Evolutionary conservation across 1,284 basidiomycete species (phyloP), one percentile per base, ranked within the genome.

Genomic region (Cryptococcus deneoformans): DNA sequence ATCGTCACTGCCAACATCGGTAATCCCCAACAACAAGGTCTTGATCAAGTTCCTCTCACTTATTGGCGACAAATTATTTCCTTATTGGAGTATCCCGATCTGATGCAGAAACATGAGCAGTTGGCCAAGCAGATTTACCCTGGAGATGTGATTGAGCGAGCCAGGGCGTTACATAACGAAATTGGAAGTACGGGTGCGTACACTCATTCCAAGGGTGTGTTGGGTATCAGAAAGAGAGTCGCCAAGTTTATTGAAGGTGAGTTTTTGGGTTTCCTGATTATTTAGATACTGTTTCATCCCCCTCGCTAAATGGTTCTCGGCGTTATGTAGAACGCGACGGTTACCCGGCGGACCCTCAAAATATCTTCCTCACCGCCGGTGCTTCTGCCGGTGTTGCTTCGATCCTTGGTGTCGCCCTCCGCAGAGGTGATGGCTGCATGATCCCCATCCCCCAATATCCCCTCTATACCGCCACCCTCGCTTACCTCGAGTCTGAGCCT

Each of bases 381-480:
- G 95, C 95, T 7, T 96, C 91, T 39, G 86, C 87, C 14, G 96
- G 95, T 59, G 93, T 99, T 12, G 86, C 89, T 11, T 86, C 93
- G 39, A 82, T 97, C 54, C 86, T 99, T 56, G 65, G 62, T 52
- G 65, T 78, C 50, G 68, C 73, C 16, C 64, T 79, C 29, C 59
- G 65, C 42, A 40, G 63, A 35, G 73, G 72, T 35, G 77, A 79
- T 48, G 77, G 78, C 20, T 76, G 75, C 56, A 68, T 79, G 72
- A 98, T 99, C 71, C 95, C 95, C 29, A 98, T 99, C 63, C 95
- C 95, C 1, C 95, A 99, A 80, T 99, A 99, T 76, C 95, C 95
- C 95, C 83, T 99, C 14, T 97, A 98, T 79, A 96, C 93, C 46
- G 95, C 95, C 24, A 88, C 93, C 0, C 86, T 99, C 51, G 89